phyloP scores from a whole-genome alignment of 148 eudicot species.

The Talinum fruticosum region DNA sequence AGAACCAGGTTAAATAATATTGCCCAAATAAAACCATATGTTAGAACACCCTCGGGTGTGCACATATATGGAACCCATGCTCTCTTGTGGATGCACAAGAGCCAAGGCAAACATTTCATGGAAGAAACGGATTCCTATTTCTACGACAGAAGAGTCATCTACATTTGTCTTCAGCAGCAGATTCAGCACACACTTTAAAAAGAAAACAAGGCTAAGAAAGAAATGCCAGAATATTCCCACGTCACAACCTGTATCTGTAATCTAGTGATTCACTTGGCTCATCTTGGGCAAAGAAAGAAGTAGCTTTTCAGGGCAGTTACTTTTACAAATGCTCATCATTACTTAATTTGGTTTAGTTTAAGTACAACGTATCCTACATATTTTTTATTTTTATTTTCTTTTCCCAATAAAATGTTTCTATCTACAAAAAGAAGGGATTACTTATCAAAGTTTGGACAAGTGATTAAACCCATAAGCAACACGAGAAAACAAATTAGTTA shows the following conservation, averaged over 20 bases:
- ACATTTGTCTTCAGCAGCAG: not conserved
- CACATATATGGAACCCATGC: not conserved
- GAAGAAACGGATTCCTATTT: not conserved
- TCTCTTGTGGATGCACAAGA: not conserved
- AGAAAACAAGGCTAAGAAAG: not conserved
- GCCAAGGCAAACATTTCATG: not conserved
- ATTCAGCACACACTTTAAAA: not conserved
- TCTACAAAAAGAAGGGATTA: not conserved
- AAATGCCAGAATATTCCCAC: not conserved
- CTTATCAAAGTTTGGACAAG: not conserved
- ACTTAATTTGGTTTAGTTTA: not conserved
- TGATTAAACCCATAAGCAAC: not conserved
- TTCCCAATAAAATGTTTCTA: not conserved
- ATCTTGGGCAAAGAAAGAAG: not conserved
- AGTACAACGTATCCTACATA: not conserved
- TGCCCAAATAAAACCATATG: slow-evolving; percentile 4
- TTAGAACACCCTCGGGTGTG: not conserved
- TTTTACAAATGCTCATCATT: not conserved
- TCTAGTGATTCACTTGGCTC: not conserved
- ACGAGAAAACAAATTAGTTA: not conserved
- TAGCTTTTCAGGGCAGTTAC: not conserved
- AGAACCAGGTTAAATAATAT: slow-evolving; percentile 8
- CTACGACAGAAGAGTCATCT: not conserved
- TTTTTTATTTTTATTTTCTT: not conserved
- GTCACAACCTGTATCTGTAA: not conserved